phyloP scores from a whole-genome alignment of 2,329 filamentous ascomycete species.

The Aspergillus flavus region DNA sequence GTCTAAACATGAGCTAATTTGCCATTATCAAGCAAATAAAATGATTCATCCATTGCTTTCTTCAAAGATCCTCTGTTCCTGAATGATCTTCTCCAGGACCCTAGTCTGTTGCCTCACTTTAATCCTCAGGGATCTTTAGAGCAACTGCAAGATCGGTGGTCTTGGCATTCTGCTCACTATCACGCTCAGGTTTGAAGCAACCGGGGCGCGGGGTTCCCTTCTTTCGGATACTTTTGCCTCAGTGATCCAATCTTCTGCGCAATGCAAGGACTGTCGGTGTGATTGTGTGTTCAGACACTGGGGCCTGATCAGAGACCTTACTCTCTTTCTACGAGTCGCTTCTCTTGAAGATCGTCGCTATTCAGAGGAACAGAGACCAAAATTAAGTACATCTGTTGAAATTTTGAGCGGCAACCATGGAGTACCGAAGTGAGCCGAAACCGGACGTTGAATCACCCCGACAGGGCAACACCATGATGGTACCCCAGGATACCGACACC shows the following conservation, averaged over 20 bases:
- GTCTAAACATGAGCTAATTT: constrained; percentile 2
- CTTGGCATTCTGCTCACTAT: not conserved
- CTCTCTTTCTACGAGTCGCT: not conserved
- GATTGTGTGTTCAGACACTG: not conserved
- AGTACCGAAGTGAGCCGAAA: constrained; percentile 8
- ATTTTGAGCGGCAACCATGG: constrained; percentile 2
- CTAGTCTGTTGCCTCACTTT: not conserved
- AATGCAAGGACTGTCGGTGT: not conserved
- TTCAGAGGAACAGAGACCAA: not conserved
- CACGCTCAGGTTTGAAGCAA: not conserved
- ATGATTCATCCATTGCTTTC: not conserved
- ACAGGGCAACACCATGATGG: constrained; percentile 8
- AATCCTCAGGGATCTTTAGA: not conserved
- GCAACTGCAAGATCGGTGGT: not conserved
- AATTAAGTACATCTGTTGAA: not conserved
- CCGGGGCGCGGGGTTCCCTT: not conserved
- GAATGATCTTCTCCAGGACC: not conserved
- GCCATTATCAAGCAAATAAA: not conserved
- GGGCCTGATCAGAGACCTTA: not conserved
- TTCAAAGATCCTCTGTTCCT: not conserved
- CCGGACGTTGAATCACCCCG: constrained; percentile 19
- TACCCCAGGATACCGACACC: constrained; percentile 17
- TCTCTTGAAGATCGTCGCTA: not conserved
- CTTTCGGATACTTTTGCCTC: not conserved
- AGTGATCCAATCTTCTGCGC: not conserved